A percentile compares a stretch with the other conserved stretches of the same genome.
phyloP scores from a whole-genome alignment of 441 rosid species.

The Flueggea neowawraea region DNA sequence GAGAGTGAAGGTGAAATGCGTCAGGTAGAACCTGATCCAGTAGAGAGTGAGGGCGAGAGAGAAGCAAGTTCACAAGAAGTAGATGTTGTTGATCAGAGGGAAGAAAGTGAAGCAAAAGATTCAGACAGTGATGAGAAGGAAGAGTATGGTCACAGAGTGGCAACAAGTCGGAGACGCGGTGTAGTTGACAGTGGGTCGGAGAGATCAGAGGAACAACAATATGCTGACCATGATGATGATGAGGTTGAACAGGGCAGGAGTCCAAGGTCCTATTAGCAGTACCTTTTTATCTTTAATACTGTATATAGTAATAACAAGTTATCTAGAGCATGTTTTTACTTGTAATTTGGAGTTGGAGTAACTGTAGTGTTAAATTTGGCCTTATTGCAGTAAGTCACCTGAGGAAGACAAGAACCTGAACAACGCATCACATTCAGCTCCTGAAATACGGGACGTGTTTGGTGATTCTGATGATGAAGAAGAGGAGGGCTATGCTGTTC shows the following conservation, averaged over 20 bases:
- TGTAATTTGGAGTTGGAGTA: slow-evolving; percentile 14
- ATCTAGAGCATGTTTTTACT: not conserved
- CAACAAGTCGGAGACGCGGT: slow-evolving; percentile 52
- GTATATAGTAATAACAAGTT: too few relatives aligned
- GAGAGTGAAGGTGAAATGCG: slow-evolving; percentile 75
- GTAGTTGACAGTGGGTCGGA: slow-evolving; percentile 86
- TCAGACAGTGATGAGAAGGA: slow-evolving; percentile 73
- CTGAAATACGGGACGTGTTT: slow-evolving; percentile 95
- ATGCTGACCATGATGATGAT: slow-evolving; percentile 74
- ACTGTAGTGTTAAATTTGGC: slow-evolving; percentile 12
- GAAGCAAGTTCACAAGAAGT: slow-evolving; percentile 80
- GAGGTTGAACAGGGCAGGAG: slow-evolving; percentile 85
- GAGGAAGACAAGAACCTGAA: slow-evolving; percentile 55
- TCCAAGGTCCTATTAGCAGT: slow-evolving; percentile 42
- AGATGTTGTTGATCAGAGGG: slow-evolving; percentile 63
- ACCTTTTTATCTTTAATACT: not conserved
- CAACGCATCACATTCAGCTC: slow-evolving; percentile 58
- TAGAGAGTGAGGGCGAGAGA: slow-evolving; percentile 96
- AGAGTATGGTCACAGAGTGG: slow-evolving; percentile 62
- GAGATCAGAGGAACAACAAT: slow-evolving; percentile 76
- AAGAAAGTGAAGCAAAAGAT: slow-evolving; percentile 69
- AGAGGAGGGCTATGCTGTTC: slow-evolving; percentile 57
- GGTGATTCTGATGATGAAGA: slow-evolving; percentile 99
- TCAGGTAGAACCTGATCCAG: slow-evolving; percentile 71
- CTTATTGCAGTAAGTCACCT: slow-evolving; percentile 46